Evolutionary conservation across 176 grass and related monocot genomes (phyloP).

Genomic region (Juncus inflexus): DNA sequence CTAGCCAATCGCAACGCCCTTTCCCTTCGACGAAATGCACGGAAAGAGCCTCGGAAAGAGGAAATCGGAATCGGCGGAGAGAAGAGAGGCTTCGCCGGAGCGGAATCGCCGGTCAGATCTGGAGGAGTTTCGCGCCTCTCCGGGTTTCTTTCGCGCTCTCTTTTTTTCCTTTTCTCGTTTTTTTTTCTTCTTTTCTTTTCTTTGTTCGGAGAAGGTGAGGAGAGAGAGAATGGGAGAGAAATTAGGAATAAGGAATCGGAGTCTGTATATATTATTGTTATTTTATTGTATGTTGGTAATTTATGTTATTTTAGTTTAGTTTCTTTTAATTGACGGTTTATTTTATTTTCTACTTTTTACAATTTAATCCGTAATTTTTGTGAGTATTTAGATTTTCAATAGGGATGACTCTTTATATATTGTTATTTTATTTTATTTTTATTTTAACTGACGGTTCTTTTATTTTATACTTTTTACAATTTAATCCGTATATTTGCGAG

Average conservation of each 20-base stretch:
- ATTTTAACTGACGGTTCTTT: too few relatives aligned
- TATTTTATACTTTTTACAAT: too few relatives aligned
- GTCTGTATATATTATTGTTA: too few relatives aligned
- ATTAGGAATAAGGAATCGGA: neutral
- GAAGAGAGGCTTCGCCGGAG: constrained; percentile 36
- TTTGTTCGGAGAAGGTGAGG: constrained; percentile 26
- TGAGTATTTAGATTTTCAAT: too few relatives aligned
- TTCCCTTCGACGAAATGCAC: constrained; percentile 16
- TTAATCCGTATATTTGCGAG: too few relatives aligned
- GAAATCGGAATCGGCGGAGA: constrained; percentile 6
- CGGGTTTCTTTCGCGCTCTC: constrained; percentile 20
- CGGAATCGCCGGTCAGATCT: constrained; percentile 21
- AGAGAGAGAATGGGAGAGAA: constrained; percentile 6
- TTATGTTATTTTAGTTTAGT: too few relatives aligned
- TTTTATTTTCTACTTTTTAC: too few relatives aligned
- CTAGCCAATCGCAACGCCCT: constrained; percentile 1
- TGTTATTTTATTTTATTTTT: too few relatives aligned
- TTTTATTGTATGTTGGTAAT: too few relatives aligned
- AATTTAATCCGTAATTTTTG: too few relatives aligned
- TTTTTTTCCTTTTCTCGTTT: constrained; percentile 29
- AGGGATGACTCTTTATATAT: too few relatives aligned
- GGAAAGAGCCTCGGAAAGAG: constrained; percentile 14
- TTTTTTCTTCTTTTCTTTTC: constrained; percentile 28
- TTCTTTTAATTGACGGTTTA: too few relatives aligned
- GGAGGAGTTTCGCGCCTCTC: constrained; percentile 23